Evolutionary conservation across 495 filamentous ascomycete genomes (phyloP).

Genomic region (Trichocladium antarcticum): DNA sequence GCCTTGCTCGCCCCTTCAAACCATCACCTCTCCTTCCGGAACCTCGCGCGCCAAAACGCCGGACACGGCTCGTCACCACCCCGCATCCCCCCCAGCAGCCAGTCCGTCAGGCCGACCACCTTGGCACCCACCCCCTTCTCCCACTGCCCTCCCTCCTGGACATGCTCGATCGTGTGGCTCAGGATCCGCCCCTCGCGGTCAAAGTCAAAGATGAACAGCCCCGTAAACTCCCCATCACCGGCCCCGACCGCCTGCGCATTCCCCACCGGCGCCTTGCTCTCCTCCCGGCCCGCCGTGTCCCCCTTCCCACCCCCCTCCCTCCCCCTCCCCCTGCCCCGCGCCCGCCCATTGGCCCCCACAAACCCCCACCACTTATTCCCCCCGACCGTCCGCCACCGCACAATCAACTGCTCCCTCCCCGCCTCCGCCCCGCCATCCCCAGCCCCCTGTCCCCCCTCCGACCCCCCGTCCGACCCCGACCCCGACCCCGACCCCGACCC

Average conservation of each 20-base stretch:
- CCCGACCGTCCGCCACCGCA: slow-evolving; percentile 63
- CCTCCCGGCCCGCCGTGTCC: neutral
- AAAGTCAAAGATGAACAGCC: slow-evolving; percentile 91
- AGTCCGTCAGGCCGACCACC: slow-evolving; percentile 79
- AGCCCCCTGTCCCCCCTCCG: neutral
- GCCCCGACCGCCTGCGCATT: slow-evolving; percentile 11
- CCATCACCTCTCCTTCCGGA: slow-evolving; percentile 11
- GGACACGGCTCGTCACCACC: slow-evolving; percentile 27
- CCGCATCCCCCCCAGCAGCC: slow-evolving; percentile 61
- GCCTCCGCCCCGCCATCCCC: neutral
- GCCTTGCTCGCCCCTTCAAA: neutral
- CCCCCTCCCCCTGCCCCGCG: neutral
- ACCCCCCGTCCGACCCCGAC: slow-evolving; percentile 34
- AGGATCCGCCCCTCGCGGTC: slow-evolving; percentile 76
- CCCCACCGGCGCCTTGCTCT: slow-evolving; percentile 13
- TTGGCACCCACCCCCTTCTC: slow-evolving; percentile 47
- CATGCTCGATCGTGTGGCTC: slow-evolving; percentile 88
- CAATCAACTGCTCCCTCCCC: slow-evolving; percentile 59
- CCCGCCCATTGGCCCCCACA: neutral
- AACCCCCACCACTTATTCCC: slow-evolving; percentile 16
- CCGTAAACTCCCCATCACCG: slow-evolving; percentile 50
- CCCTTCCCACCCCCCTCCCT: neutral
- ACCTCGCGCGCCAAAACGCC: slow-evolving; percentile 18
- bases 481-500: slow-evolving; percentile 22
- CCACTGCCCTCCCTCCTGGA: slow-evolving; percentile 64